Conservation (phyloP, 148 eudicot species). For the Diospyros lotus region DNA sequence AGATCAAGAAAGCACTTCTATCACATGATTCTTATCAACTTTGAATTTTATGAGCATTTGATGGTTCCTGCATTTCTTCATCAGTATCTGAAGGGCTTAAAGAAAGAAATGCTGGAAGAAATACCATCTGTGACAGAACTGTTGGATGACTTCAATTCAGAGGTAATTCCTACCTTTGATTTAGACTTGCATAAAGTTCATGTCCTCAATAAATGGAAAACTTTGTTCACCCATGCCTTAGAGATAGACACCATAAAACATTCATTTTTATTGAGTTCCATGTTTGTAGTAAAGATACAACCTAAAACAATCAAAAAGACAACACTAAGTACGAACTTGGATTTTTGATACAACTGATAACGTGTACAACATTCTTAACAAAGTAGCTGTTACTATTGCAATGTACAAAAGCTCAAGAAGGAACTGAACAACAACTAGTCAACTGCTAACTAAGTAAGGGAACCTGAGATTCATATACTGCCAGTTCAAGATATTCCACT, state of each 20-base stretch:
- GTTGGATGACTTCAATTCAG: conserved; percentile 28
- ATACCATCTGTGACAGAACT: conserved; percentile 38
- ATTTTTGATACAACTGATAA: neutral
- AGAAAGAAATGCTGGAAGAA: conserved; percentile 43
- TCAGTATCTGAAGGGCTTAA: conserved; percentile 43
- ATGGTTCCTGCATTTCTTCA: neutral
- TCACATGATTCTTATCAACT: too few species aligned
- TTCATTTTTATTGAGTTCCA: neutral
- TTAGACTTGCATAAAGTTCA: neutral
- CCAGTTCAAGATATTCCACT: neutral
- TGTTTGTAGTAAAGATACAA: neutral
- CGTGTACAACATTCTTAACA: neutral
- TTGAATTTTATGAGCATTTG: too few species aligned
- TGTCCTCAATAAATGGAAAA: neutral
- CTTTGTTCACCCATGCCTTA: neutral
- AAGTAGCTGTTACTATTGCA: neutral
- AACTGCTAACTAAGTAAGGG: neutral
- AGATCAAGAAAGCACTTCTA: too few species aligned
- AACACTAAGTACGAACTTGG: neutral
- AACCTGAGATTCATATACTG: neutral
- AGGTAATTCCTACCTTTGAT: conserved; percentile 25
- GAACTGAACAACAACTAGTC: neutral
- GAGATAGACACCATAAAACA: too few species aligned
- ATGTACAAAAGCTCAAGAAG: neutral
- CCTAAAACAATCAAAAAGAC: neutral